Base-by-base conservation (phyloP, 768 basidiomycete genomes). In the Mycena capillaripes region DNA sequence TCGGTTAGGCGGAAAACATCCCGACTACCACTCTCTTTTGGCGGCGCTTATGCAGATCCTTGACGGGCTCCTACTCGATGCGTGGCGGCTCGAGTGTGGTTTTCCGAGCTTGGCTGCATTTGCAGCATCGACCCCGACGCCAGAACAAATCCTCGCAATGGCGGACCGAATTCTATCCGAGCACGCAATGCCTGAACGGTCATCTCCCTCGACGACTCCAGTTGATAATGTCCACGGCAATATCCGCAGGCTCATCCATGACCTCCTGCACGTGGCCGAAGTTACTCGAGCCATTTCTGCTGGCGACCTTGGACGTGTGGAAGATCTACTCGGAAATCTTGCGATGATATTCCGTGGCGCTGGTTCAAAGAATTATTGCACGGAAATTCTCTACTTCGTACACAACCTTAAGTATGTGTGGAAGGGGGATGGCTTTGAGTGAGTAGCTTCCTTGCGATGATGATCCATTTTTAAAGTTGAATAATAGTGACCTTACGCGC, bases 11-110 rank as follows among this genome's bases (percentile, higher is more conserved):
- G 60, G 72, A 0, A 73, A 82, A 25, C 78, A 84, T 3, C 83
- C 83, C 0, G 78, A 85, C 61, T 85, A 82, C 30, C 80, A 84
- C 30, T 78, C 82, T 0, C 75, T 84, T 0, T 48, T 81, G 0
- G 21, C 76, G 4, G 75, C 79, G 0, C 62, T 82, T 0, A 78
- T 65, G 9, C 82, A 85, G 42, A 81, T 85, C 9, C 74, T 83
- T 2, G 75, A 77, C 7, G 84, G 82, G 0, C 36, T 83, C 0
- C 40, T 85, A 1, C 72, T 85, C 0, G 75, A 81, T 71, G 79
- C 80, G 0, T 85, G 83, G 84, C 57, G 56, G 16, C 16, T 30
- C 4, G 77, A 79, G 27, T 80, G 76, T 48, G 78, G 82, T 0
- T 64, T 62, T 36, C 0, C 23, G 0, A 56, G 40, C 0, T 53